A percentile compares a stretch with the other conserved stretches of the same genome.
phyloP scores from a whole-genome alignment of 2,329 filamentous ascomycete genomes.

The Aspergillus sp. region DNA sequence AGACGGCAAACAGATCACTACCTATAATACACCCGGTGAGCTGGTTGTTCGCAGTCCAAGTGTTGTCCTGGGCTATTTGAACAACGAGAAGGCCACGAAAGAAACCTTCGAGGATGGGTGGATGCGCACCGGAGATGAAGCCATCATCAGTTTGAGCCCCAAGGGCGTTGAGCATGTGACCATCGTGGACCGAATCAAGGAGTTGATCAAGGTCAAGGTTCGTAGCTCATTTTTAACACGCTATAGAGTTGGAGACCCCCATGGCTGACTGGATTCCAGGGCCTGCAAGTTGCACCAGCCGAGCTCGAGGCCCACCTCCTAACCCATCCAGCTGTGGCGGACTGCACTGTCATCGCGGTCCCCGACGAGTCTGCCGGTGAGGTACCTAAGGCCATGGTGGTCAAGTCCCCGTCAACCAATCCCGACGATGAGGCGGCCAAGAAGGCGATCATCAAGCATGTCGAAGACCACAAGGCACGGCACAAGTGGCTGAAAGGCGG shows the following conservation, averaged over 20 bases:
- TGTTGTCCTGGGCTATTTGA: conserved; percentile 72
- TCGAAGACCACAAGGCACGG: conserved; percentile 51
- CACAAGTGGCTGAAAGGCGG: conserved; percentile 56
- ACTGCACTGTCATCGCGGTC: conserved; percentile 69
- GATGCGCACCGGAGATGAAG: conserved; percentile 81
- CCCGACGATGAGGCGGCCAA: conserved; percentile 44
- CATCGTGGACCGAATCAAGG: conserved; percentile 73
- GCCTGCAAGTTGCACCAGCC: conserved; percentile 72
- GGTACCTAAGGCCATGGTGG: conserved; percentile 55
- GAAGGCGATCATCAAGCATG: conserved; percentile 47
- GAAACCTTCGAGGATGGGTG: conserved; percentile 76
- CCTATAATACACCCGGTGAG: conserved; percentile 67
- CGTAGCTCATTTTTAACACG: conserved; percentile 27
- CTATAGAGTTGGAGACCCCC: background rate
- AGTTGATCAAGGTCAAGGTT: conserved; percentile 71
- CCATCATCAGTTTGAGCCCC: conserved; percentile 54
- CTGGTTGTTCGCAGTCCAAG: conserved; percentile 68
- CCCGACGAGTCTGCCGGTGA: conserved; percentile 55
- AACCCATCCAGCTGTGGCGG: conserved; percentile 62
- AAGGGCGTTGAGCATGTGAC: conserved; percentile 70
- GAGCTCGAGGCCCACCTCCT: conserved; percentile 75
- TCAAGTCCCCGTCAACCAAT: conserved; percentile 46
- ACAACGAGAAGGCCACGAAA: conserved; percentile 72
- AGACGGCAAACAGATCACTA: conserved; percentile 62
- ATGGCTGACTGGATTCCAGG: conserved; percentile 38